Evolutionary conservation across 164 flowering plant genomes (phyloP), one percentile per base, ranked within the genome.

Genomic region (Protea cynaroides): DNA sequence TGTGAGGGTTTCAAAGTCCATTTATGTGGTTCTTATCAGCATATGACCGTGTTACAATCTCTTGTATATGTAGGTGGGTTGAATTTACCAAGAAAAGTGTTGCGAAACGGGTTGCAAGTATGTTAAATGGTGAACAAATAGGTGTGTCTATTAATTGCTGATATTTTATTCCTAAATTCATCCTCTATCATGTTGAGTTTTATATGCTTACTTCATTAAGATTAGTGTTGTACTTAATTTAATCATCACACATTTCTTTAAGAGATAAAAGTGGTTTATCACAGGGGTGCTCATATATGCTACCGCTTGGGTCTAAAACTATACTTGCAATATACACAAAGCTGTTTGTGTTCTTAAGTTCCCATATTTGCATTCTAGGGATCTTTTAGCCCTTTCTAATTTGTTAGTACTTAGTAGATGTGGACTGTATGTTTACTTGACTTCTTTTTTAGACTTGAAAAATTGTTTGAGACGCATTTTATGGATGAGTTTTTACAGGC

Each of bases 111-210:
- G 89, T 88, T 51, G 96, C 97, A 51, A 68, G 76, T 15, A 72
- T 81, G 88, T 69, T 95, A 65, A 95, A 92, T 76, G 96, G 97
- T 53, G 87, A 92, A 80, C 89, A 84, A 63, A 83, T 86, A 65
- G 96, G 99, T 91, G 83, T 58, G 69, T 36, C n/a, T 19, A 49
- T 46, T 56, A 37, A 8, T 10, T 56, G 22, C 19, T 22, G 37
- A 51, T 21, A 9, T 9, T 25, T 62, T 47, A 49, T 8, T 61
- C 40, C 8, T 49, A n/a, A 8, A 19, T 61, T n/a, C 46, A 53
- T 55, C 23, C 61, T 56, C 44, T 15, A 25, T 54, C 19, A 29
- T 25, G 9, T 46, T 9, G 22, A 36, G 8, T 58, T 58, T 21
- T 61, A 21, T 46, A 18, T 61, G 59, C 18, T 23, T 13, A 21